phyloP scores from a whole-genome alignment of 176 grass and related monocot genomes.

The Oryza rufipogon region DNA sequence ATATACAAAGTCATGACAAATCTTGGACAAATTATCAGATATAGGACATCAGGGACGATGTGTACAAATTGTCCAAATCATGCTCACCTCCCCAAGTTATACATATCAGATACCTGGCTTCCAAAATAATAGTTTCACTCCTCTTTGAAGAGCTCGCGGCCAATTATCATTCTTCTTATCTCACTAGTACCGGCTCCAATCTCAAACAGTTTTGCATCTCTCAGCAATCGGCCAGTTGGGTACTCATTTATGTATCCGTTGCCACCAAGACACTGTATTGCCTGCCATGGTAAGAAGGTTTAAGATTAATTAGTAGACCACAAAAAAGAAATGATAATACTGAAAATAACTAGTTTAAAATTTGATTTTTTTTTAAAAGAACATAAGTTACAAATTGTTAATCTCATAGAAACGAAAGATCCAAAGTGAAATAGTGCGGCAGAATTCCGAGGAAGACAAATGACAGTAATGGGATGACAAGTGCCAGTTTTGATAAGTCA shows the following conservation, averaged over 20 bases:
- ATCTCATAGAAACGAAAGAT: not conserved
- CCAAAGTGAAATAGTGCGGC: not conserved
- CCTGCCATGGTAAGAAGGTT: conserved; percentile 54
- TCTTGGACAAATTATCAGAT: conserved; percentile 26
- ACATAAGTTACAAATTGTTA: not conserved
- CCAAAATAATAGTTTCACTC: conserved; percentile 44
- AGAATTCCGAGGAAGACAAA: not conserved
- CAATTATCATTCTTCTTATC: conserved; percentile 95
- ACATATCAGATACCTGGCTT: conserved; percentile 28
- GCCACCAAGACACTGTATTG: conserved; percentile 96
- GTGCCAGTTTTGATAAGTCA: conserved; percentile 3
- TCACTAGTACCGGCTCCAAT: conserved; percentile 99
- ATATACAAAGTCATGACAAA: conserved; percentile 30
- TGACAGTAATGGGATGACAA: not conserved
- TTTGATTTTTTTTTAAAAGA: not conserved
- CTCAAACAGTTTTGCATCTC: conserved; percentile 98
- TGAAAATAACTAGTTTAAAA: not conserved
- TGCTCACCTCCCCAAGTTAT: conserved; percentile 39
- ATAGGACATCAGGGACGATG: not conserved
- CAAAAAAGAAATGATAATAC: conserved; percentile 15
- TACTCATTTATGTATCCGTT: conserved; percentile 98
- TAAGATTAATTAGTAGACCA: conserved; percentile 27
- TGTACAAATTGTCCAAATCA: conserved; percentile 32
- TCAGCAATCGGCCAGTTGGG: conserved; percentile 92
- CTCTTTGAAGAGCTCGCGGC: conserved; percentile 94